phyloP scores from a whole-genome alignment of 306 rosid genomes.

The Elaeagnus macrophylla region DNA sequence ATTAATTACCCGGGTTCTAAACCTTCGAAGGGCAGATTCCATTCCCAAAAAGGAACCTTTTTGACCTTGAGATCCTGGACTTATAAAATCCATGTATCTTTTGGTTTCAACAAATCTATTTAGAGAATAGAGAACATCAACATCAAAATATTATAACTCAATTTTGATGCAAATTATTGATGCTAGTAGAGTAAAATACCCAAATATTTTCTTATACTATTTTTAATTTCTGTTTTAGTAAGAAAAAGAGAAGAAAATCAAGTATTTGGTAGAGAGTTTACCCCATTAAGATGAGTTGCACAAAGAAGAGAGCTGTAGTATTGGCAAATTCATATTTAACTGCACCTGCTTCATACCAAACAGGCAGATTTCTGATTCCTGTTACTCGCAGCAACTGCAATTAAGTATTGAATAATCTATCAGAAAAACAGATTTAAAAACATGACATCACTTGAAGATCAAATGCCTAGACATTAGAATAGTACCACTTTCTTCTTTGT shows the following conservation, averaged over 20 bases:
- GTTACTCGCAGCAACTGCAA: slow-evolving; percentile 73
- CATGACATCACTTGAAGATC: not conserved
- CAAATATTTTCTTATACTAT: not conserved
- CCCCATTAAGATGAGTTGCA: slow-evolving; percentile 89
- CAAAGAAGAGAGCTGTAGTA: slow-evolving; percentile 58
- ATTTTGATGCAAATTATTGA: not conserved
- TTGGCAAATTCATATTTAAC: slow-evolving; percentile 55
- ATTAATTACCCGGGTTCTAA: slow-evolving; percentile 79
- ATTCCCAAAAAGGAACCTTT: slow-evolving; percentile 72
- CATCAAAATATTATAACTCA: not conserved
- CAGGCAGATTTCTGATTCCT: slow-evolving; percentile 49
- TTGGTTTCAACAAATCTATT: slow-evolving; percentile 75
- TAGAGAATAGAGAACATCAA: slow-evolving; percentile 12
- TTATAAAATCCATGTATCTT: slow-evolving; percentile 83
- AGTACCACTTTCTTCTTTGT: not conserved
- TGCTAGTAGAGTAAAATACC: not conserved
- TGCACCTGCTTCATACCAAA: slow-evolving; percentile 91
- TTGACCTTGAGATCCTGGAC: slow-evolving; percentile 87
- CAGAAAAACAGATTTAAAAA: not conserved
- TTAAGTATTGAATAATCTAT: slow-evolving; percentile 4
- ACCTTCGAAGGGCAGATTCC: slow-evolving; percentile 67
- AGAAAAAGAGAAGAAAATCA: slow-evolving; percentile 12
- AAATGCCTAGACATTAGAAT: not conserved
- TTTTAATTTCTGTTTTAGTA: not conserved
- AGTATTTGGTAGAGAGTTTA: slow-evolving; percentile 12